Evolutionary conservation across 2,329 filamentous ascomycete species (phyloP), one percentile per base, ranked within the genome.

Genomic region (Sodiomyces alkalinus): DNA sequence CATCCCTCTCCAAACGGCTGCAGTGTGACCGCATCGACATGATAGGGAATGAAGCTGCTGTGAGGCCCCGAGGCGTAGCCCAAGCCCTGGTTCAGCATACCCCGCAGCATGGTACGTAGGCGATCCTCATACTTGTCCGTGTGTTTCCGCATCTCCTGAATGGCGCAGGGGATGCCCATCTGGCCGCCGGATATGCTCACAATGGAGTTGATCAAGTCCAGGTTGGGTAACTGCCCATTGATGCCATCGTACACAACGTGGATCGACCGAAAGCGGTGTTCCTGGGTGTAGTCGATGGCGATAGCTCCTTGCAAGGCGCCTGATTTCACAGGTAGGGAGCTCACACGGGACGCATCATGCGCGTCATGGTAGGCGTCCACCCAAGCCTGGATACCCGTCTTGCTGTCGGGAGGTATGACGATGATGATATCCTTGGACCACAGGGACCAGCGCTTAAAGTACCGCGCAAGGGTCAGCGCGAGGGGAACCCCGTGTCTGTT

Each of bases 391-490:
- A 85, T 82, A 1, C 87, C 90, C 8, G 81, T 79, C 33, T 76
- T 79, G 50, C 83, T 92, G 53, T 98, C 90, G 0, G 81, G 77
- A 0, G 90, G 76, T 26, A 98, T 68, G 5, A 98, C 56, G 41
- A 98, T 74, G 33, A 98, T 87, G 40, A 98, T 93, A 50, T 98
- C 90, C 54, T 98, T 98, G 33, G 86, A 94, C 90, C 90, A 98
- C 17, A 98, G 65, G 29, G 85, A 94, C 90, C 90, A 98, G 26
- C 80, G 73, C 54, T 92, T 93, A 58, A 98, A 96, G 55, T 98
- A 98, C 39, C 90, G 73, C 17, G 83, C 81, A 40, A 98, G 56
- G 1, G 87, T 86, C 43, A 98, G 58, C 3, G 85, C 76, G 18
- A 98, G 65, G 6, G 85, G 77, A 5, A 98, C 75, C 12, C 87